Conservation (phyloP, 305 asterid genomes). For the Fraxinus ornus region DNA sequence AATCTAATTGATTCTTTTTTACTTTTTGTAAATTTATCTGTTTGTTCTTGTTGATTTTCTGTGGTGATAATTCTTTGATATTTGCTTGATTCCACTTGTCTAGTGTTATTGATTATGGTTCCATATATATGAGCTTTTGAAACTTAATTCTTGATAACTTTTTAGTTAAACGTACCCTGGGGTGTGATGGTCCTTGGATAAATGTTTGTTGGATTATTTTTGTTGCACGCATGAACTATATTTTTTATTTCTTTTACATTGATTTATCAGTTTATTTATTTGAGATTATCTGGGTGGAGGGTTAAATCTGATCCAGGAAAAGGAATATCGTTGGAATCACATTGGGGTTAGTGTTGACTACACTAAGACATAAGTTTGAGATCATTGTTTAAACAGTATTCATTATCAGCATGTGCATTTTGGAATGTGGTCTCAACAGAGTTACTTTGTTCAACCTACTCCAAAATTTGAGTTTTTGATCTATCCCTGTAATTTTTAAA, state of each 20-base stretch:
- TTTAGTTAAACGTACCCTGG: background rate
- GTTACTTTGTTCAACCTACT: background rate
- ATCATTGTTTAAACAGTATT: background rate
- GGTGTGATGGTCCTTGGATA: background rate
- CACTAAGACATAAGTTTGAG: background rate
- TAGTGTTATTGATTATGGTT: background rate
- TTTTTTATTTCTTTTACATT: background rate
- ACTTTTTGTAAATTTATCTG: background rate
- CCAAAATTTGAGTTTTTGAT: background rate
- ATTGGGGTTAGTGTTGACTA: background rate
- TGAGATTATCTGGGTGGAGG: background rate
- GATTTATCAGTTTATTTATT: background rate
- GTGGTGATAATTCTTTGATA: background rate
- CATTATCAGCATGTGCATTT: background rate
- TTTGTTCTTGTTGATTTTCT: background rate
- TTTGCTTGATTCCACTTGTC: background rate
- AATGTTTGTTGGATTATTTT: background rate
- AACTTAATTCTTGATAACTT: background rate
- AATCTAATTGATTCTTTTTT: background rate
- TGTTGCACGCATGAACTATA: background rate
- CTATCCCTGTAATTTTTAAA: background rate
- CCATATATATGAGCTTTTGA: background rate
- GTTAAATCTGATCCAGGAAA: background rate
- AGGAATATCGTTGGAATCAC: background rate
- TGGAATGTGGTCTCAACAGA: background rate